Evolutionary conservation across 495 filamentous ascomycete species (phyloP).

Genomic region (Penicillium riverlandense): DNA sequence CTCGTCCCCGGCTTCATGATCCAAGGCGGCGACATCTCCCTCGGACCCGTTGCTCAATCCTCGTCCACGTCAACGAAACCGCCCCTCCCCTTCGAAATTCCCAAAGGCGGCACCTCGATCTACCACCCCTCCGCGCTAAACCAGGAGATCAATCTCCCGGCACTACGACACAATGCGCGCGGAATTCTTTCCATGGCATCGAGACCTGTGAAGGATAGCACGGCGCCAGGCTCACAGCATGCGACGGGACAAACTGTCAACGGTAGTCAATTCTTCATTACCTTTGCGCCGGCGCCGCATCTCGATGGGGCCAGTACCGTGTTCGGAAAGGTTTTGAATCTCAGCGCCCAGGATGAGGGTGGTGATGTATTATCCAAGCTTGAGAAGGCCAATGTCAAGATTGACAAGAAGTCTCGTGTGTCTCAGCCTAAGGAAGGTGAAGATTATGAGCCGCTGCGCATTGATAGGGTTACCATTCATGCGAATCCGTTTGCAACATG

Average conservation of each 20-base stretch:
- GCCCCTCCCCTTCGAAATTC: constrained; percentile 40
- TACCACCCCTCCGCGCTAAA: constrained; percentile 71
- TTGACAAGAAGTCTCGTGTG: constrained; percentile 89
- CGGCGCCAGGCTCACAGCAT: constrained; percentile 35
- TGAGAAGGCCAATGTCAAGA: constrained; percentile 67
- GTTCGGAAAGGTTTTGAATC: constrained; percentile 71
- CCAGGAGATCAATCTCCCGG: constrained; percentile 79
- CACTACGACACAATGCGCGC: constrained; percentile 76
- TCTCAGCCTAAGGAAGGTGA: constrained; percentile 44
- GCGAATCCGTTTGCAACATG: constrained; percentile 85
- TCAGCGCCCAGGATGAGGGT: constrained; percentile 36
- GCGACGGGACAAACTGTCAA: constrained; percentile 65
- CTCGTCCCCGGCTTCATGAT: constrained; percentile 87
- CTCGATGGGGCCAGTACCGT: constrained; percentile 91
- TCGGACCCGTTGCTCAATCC: constrained; percentile 44
- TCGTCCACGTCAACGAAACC: constrained; percentile 23
- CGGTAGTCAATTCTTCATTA: constrained; percentile 91
- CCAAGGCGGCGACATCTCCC: constrained; percentile 76
- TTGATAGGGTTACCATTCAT: constrained; percentile 78
- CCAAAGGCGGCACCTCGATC: constrained; percentile 80
- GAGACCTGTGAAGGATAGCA: constrained; percentile 52
- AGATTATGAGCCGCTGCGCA: constrained; percentile 48
- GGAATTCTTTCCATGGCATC: constrained; percentile 95
- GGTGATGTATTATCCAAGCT: constrained; percentile 49
- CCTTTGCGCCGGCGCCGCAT: constrained; percentile 80